Base-by-base conservation (phyloP, 1,284 basidiomycete genomes). In the Ganoderma lingzhi region DNA sequence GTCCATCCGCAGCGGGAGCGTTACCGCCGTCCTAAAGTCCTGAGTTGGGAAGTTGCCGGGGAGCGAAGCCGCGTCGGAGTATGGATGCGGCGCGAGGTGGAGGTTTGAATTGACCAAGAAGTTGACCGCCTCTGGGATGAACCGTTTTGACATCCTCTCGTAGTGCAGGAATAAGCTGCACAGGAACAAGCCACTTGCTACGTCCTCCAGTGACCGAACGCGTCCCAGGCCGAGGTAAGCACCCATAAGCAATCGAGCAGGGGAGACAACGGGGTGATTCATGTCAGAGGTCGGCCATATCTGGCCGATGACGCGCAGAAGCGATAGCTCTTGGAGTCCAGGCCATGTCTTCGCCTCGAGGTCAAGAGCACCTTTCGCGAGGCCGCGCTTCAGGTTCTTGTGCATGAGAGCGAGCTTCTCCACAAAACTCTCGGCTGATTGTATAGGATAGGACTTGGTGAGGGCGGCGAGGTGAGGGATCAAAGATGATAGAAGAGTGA, bases 221-320 rank as follows among this genome's bases (percentile, higher is more conserved):
- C 96, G 90, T 62, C 90, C 88, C 56, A 99, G 87, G 3, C 91
- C 92, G 17, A 99, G 90, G 79, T 99, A 99, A 65, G 96, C 93
- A 1, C 93, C 95, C 83, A 98, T 94, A 61, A 99, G 87, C 30
- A 99, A 81, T 61, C 95, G 88, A 0, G 96, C 88, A 0, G 97
- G 96, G 0, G 95, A 93, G 30, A 95, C 85, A 62, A 99, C 96
- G 0, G 92, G 89, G 79, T 99, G 97, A 67, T 92, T 93, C 81
- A 96, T 89, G 82, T 99, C 98, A 78, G 95, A 97, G 0, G 97
- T 97, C 1, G 97, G 94, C 96, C 96, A 99, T 28, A 95, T 83
- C 5, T 88, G 82, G 3, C 95, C 96, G 64, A 95, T 88, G 45
- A 96, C 80, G 41, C 96, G 90, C 32, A 99, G 84, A 9, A 99